Evolutionary conservation across 129 eudicot genomes (phyloP).

Genomic region (Artemisia annua): DNA sequence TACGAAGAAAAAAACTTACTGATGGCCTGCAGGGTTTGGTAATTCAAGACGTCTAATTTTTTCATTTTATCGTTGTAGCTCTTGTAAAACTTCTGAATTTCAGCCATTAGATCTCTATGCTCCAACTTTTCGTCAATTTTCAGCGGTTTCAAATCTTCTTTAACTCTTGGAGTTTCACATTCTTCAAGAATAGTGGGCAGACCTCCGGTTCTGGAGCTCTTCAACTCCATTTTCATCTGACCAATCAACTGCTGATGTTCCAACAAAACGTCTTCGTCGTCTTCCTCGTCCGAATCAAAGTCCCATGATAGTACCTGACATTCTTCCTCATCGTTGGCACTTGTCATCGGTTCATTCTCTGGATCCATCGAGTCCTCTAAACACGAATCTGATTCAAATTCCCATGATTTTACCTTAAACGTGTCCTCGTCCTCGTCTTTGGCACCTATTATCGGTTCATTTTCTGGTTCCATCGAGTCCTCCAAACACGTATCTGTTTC

Average conservation of each 20-base stretch:
- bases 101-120: conserved; percentile 70
- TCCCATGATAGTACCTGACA: conserved; percentile 30
- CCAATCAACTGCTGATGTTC: conserved; percentile 62
- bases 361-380: conserved; percentile 17
- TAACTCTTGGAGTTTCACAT: conserved; percentile 61
- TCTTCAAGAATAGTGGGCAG: conserved; percentile 94
- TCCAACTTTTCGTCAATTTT: conserved; percentile 59
- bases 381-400: conserved; percentile 41
- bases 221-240: conserved; percentile 83
- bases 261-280: conserved; percentile 54
- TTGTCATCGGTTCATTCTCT: conserved; percentile 16
- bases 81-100: conserved; percentile 77
- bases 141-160: conserved; percentile 78
- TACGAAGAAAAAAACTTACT: conserved; percentile 52
- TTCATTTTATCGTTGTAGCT: conserved; percentile 80
- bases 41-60: conserved; percentile 81
- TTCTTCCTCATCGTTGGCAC: not conserved
- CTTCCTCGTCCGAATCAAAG: conserved; percentile 50
- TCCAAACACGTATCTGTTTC: conserved; percentile 38
- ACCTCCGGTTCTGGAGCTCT: conserved; percentile 48
- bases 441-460: not conserved
- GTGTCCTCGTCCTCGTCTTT: not conserved
- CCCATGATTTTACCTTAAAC: conserved; percentile 27
- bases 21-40: conserved; percentile 86
- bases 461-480: conserved; percentile 19